Evolutionary conservation across 2,329 filamentous ascomycete species (phyloP), one percentile per base, ranked within the genome.

Genomic region (Penicillium vulpinum): DNA sequence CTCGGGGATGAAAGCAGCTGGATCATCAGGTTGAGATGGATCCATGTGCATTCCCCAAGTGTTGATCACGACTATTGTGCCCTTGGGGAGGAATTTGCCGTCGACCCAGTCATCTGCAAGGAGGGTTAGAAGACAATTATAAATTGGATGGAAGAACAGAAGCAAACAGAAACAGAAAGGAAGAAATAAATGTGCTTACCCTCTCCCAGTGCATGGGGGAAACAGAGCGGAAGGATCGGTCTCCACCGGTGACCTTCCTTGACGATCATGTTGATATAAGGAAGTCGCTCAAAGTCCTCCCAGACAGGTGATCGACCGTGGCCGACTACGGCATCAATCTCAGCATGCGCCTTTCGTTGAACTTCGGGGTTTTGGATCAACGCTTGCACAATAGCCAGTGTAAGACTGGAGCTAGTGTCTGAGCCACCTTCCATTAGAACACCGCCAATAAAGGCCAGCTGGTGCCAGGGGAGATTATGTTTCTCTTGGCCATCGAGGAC

Each of bases 241-340:
- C 51, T 47, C 51, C 51, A 54, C 13, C 51, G 35, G 6, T 54
- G 51, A 13, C 36, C 45, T 35, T 55, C 52, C 35, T 50, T 55
- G 22, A 55, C n/a, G 10, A 55, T 50, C 21, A 36, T 50, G 8
- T 41, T 48, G n/a, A 55, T 39, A 16, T 55, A 55, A 9, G 45
- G 52, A 7, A 55, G 26, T 8, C 16, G 9, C 9, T 31, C 45
- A 35, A 33, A 50, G 24, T 55, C 52, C 1, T 24, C 28, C 52
- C 45, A 55, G 4, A 41, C 44, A 15, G 52, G 52, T 0, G 38
- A 41, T 21, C 52, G 44, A 15, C 36, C 7, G 15, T 40, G 28
- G 26, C 51, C 44, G 8, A 54, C 21, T 1, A 49, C 51, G 5
- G 35, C 15, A 31, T 54, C 51, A 40, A 54, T 54, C n/a, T 54